Evolutionary conservation across 2,329 filamentous ascomycete genomes (phyloP).

Genomic region (Diaporthe amygdali): DNA sequence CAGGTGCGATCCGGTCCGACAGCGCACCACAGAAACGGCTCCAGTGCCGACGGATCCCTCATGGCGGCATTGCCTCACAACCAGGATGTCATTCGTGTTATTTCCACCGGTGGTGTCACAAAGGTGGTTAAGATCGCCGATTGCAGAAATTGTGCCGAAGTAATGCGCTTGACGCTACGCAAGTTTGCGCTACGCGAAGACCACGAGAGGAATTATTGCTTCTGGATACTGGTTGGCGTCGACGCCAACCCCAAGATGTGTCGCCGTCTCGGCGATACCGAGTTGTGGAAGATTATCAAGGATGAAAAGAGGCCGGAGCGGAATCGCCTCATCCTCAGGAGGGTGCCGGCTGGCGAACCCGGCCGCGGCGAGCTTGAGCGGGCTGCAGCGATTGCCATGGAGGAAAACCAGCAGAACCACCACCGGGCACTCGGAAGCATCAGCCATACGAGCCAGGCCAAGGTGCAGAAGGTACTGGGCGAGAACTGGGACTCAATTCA

Average conservation of each 20-base stretch:
- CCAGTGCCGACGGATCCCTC: conserved; percentile 83
- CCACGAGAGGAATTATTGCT: conserved; percentile 94
- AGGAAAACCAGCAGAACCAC: conserved; percentile 81
- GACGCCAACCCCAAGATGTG: conserved; percentile 84
- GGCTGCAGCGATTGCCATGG: conserved; percentile 86
- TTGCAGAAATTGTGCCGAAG: conserved; percentile 90
- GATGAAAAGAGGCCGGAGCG: conserved; percentile 85
- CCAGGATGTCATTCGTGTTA: conserved; percentile 90
- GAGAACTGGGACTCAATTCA: conserved; percentile 84
- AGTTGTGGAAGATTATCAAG: conserved; percentile 90
- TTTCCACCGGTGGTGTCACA: conserved; percentile 88
- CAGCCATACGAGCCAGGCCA: conserved; percentile 81
- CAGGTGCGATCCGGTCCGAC: conserved; percentile 68
- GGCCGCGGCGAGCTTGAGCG: conserved; percentile 85
- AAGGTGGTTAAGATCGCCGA: conserved; percentile 94
- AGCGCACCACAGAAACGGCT: conserved; percentile 78
- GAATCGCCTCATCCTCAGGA: conserved; percentile 87
- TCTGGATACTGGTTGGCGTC: conserved; percentile 87
- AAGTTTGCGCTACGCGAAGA: conserved; percentile 90
- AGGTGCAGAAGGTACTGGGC: conserved; percentile 87
- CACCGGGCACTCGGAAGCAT: conserved; percentile 64
- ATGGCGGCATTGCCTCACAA: conserved; percentile 86
- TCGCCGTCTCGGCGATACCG: conserved; percentile 81
- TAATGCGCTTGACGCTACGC: conserved; percentile 85
- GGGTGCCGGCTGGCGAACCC: conserved; percentile 91